Evolutionary conservation across 345 rosid species (phyloP), one percentile per base, ranked within the genome.

Genomic region (Eucalyptus polybractea): DNA sequence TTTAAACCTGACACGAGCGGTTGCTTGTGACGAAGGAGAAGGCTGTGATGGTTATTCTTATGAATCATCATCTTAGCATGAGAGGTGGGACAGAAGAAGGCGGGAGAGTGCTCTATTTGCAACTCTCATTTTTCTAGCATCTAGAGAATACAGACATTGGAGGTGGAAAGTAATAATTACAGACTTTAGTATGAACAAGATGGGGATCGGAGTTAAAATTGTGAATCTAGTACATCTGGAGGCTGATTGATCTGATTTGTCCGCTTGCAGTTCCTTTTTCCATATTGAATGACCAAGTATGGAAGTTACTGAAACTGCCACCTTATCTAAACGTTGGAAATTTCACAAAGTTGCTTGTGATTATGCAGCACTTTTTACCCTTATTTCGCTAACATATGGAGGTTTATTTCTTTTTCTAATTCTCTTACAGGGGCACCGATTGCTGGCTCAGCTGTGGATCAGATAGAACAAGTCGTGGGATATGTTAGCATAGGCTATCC

Each of bases 401-500:
- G 49, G 29, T 13, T 49, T 12, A 16, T n/a, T 37, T 50, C 51
- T 50, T 83, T 90, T 42, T 69, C 49, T 44, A 16, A 31, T 53
- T 89, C 62, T 89, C 81, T 86, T 85, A 50, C 95, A 98, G 99
- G 99, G 86, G 98, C 99, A 44, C 97, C 99, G 13, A 96, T 98
- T 69, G 96, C 99, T 54, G 99, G 99, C 60, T 96, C 99, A 15
- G 98, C 99, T 10, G 97, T 96, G 27, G 96, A 97, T 60, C 93
- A 96, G 92, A 88, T 98, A 14, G 92, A 95, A 87, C 95, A 95
- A 90, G 97, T 94, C 14, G 94, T 95, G 37, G 99, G 97, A 76
- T 97, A 96, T 51, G 94, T 95, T 58, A 96, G 99, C 90, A 80
- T 98, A 37, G 99, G 99, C 13, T 97, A 96, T 93, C 99, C 99